phyloP scores from a whole-genome alignment of 2,329 filamentous ascomycete genomes.

The Lachnellula arida region DNA sequence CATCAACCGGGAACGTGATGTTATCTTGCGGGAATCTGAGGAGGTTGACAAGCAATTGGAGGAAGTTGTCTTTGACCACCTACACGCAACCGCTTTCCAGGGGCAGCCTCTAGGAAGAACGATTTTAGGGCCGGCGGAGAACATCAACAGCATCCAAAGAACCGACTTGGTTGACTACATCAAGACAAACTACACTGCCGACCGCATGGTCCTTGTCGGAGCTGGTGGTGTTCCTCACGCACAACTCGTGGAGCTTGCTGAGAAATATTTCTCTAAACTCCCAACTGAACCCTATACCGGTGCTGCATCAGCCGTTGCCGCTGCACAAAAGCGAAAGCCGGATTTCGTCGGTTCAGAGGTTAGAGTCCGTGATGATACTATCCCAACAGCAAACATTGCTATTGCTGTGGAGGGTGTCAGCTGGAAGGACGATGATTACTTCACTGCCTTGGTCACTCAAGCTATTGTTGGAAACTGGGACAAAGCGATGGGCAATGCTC shows the following conservation, averaged over 20 bases:
- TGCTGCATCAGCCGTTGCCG: constrained; percentile 65
- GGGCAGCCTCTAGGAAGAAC: constrained; percentile 93
- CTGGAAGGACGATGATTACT: constrained; percentile 99
- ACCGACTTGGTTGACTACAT: constrained; percentile 93
- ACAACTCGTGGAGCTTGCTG: constrained; percentile 89
- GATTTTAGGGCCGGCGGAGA: constrained; percentile 95
- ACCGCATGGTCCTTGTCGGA: constrained; percentile 98
- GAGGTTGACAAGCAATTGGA: constrained; percentile 99
- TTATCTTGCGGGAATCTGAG: constrained; percentile 97
- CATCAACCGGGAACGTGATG: constrained; percentile 96
- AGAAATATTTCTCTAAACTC: constrained; percentile 86
- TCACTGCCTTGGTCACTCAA: constrained; percentile 94
- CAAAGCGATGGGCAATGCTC: constrained; percentile 95
- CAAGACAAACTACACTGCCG: constrained; percentile 99
- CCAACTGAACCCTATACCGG: constrained; percentile 71
- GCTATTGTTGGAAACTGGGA: constrained; percentile 99
- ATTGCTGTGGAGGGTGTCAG: constrained; percentile 98
- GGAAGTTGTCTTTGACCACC: constrained; percentile 98
- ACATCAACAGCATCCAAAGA: constrained; percentile 93
- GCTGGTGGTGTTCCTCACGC: constrained; percentile 91
- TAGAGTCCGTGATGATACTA: constrained; percentile 90
- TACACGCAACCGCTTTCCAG: constrained; percentile 97
- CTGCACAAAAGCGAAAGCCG: constrained; percentile 72
- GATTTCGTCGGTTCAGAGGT: constrained; percentile 97
- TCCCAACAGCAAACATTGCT: constrained; percentile 94